Evolutionary conservation across 345 rosid species (phyloP).

Genomic region (Salix exigua): DNA sequence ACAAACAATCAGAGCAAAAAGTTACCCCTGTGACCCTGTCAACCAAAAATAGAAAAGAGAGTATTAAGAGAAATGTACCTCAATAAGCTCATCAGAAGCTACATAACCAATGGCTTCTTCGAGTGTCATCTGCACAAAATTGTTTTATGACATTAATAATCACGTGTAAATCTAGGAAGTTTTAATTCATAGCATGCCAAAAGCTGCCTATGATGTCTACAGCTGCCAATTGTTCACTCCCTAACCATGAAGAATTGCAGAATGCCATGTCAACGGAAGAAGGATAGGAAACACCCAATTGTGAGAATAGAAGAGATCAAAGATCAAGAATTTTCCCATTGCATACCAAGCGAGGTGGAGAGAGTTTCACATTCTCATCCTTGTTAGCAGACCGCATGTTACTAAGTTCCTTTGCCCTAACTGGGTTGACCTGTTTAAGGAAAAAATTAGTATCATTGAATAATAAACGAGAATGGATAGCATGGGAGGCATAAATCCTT

Average conservation of each 20-base stretch:
- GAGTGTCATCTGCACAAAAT: slow-evolving; percentile 73
- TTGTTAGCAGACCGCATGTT: slow-evolving; percentile 79
- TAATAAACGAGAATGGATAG: not conserved
- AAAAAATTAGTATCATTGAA: slow-evolving; percentile 16
- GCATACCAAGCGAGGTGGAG: slow-evolving; percentile 90
- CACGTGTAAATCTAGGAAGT: not conserved
- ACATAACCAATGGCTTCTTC: slow-evolving; percentile 99
- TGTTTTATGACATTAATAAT: slow-evolving; percentile 9
- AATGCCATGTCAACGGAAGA: too few species aligned
- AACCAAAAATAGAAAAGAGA: not conserved
- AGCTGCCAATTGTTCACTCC: too few species aligned
- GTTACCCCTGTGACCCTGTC: not conserved
- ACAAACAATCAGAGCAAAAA: too few species aligned
- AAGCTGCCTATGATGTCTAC: too few species aligned
- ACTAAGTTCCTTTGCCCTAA: slow-evolving; percentile 70
- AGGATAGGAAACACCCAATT: too few species aligned
- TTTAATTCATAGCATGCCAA: not conserved
- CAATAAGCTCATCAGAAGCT: slow-evolving; percentile 93
- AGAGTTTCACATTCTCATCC: slow-evolving; percentile 83
- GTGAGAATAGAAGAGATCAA: not conserved
- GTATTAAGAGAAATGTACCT: slow-evolving; percentile 40
- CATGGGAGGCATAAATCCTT: slow-evolving; percentile 4
- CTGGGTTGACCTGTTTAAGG: slow-evolving; percentile 73
- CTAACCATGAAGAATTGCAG: too few species aligned
- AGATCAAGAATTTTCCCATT: not conserved